Evolutionary conservation across 345 rosid genomes (phyloP), one percentile per base, ranked within the genome.

Genomic region (Lenwebbia sp.): DNA sequence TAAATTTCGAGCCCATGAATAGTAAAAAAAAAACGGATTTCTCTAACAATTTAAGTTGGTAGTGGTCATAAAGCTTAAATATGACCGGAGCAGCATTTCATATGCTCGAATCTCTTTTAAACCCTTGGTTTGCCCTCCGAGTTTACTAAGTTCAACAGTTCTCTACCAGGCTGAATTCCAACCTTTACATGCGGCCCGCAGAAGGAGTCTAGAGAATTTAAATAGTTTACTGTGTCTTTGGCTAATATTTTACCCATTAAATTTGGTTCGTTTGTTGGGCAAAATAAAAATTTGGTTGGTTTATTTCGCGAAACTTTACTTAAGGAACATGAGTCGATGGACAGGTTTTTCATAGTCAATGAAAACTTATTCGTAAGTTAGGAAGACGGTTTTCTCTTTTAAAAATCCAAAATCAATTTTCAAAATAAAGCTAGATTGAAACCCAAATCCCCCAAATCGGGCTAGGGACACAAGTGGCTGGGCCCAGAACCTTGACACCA

Each of bases 391-490:
- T 70, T 70, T 6, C 7, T 33, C 26, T 10, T 33, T 19, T 17
- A 3, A 70, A 70, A 70, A 19, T 33, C 2, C 3, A 1, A 70
- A 70, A 19, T 33, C 47, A 33, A 9, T 33, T 70, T 70, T 0
- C 25, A 33, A 33, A 65, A 70, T 37, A 54, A 2, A 22, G 10
- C 0, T 54, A 0, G 25, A 22, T 54, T 21, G 9, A 3, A 54
- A 54, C 22, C 10, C 23, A 8, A 54, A 4, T 19, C 23, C 56
- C 3, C 12, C 2, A 17, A 10, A 33, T 4, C 0, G 1, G 0
- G 44, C 23, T 65, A 30, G 17, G 40, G 23, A 17, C 1, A 41
- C 44, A 0, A 33, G 3, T 33, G 13, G 10, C 37, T 1, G 3
- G 0, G 76, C 76, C 41, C 0, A 17, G 0, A 21, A 65, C 23